A percentile compares a stretch with the other conserved stretches of the same genome.
These are phyloP conservation scores for Urtica urens DNA, from an alignment of 306 rosid species.

Conservation along the genomic window DNA sequence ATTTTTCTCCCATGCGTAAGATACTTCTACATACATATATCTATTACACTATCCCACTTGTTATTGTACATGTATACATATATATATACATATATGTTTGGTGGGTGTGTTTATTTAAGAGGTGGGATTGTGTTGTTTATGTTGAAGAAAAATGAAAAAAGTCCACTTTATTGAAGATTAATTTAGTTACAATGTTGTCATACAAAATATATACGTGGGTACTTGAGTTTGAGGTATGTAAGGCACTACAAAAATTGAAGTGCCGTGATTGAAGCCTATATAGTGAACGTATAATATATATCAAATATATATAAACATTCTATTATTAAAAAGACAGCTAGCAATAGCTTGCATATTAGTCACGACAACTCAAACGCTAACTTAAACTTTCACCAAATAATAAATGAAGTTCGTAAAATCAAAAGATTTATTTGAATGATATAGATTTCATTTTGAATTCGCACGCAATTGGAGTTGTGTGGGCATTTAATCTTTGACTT, in stretches of 20 bases:
- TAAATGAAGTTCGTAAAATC: neutral
- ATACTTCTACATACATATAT: no score
- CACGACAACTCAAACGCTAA: neutral
- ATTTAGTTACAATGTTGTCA: neutral
- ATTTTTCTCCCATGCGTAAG: no score
- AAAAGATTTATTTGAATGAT: neutral
- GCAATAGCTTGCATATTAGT: neutral
- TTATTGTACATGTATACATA: no score
- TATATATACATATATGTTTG: no score
- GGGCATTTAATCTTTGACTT: neutral
- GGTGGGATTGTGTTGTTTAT: no score
- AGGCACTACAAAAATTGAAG: neutral
- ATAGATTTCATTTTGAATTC: neutral
- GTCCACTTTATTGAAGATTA: neutral
- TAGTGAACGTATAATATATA: neutral
- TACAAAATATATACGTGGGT: neutral
- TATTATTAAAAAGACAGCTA: slow-evolving; percentile 1
- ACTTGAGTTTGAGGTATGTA: neutral
- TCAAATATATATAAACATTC: no score
- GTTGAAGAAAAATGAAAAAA: no score
- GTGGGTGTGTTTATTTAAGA: no score
- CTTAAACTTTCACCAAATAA: neutral
- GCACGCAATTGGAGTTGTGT: neutral
- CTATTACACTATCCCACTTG: no score
- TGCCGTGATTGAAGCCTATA: neutral